Base-by-base conservation (phyloP, 768 basidiomycete genomes). In the Tephrocybe sp. region DNA sequence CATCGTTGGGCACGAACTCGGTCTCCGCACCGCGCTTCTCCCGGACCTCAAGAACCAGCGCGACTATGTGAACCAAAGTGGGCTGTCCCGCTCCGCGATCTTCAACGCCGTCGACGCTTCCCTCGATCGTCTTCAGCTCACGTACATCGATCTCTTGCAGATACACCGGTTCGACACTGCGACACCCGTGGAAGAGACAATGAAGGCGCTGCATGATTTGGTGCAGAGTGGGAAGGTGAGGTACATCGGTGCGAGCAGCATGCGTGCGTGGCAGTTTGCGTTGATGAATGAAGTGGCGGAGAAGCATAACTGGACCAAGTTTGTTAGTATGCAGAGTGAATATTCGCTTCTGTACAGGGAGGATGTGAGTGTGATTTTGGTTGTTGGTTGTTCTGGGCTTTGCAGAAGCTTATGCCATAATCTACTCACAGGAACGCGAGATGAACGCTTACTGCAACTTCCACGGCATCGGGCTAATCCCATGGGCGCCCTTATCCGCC, bases 291-390 rank as follows among this genome's bases (percentile, higher is more conserved):
- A 73, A 26, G 67, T 76, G 1, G 78, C 79, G 5, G 61, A 66
- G 32, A 65, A 64, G 51, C 60, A 77, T 14, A 72, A 72, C 4
- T 78, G 79, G 70, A 79, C 80, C 4, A 74, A 68, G 52, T 83
- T 83, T 53, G 68, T 79, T 42, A 75, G 78, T 49, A 80, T 83
- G 72, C 82, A 83, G 62, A 69, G 72, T 39, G 74, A 78, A 49
- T 75, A 82, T 54, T 78, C 71, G 32, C 62, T 81, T 4, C 66
- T 82, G 16, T 84, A 83, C 57, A 69, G 80, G 8, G 75, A 80
- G 51, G 79, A 83, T 62, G 65, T 67, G 8, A 1, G 55, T 46
- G n/a, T n/a, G n/a, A n/a, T n/a, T n/a, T n/a, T 11, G 14, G 13
- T 41, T n/a, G 1, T 23, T 22, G 20, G 2, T n/a, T 13, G 13